Percentiles rank a stretch among this genome's conserved stretches.
Conservation (phyloP, 768 basidiomycete genomes). For the Calocybe cyanea region DNA sequence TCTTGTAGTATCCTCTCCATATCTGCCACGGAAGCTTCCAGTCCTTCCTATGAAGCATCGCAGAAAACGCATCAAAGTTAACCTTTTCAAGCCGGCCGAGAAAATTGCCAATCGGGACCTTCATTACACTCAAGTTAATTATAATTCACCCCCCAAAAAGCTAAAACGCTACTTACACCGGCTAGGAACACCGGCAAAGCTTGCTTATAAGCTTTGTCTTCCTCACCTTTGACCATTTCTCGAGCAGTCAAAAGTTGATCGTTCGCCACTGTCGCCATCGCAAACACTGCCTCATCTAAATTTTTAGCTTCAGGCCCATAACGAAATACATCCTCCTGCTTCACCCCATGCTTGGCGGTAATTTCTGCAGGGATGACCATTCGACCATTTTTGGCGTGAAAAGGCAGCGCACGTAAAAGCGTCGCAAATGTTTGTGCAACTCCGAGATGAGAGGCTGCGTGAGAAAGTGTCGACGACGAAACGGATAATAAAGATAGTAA, state of each 20-base stretch:
- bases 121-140: slow-evolving; percentile 11
- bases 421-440: slow-evolving; percentile 67
- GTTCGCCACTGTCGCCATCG: slow-evolving; percentile 78
- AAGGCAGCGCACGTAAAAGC: slow-evolving; percentile 73
- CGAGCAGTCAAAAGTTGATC: slow-evolving; percentile 77
- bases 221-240: slow-evolving; percentile 56
- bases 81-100: slow-evolving; percentile 62
- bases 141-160: slow-evolving; percentile 20
- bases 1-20: slow-evolving; percentile 39
- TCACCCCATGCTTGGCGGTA: slow-evolving; percentile 72
- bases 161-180: slow-evolving; percentile 49
- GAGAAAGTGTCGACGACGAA: slow-evolving; percentile 53
- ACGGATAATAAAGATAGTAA: slow-evolving; percentile 64
- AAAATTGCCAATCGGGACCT: slow-evolving; percentile 69
- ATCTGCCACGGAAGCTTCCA: slow-evolving; percentile 80
- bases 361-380: slow-evolving; percentile 81
- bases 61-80: slow-evolving; percentile 71
- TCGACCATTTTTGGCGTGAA: slow-evolving; percentile 65
- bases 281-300: slow-evolving; percentile 76
- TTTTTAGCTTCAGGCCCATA: slow-evolving; percentile 51
- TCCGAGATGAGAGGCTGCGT: slow-evolving; percentile 82
- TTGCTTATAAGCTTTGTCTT: slow-evolving; percentile 45
- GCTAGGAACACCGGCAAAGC: slow-evolving; percentile 72
- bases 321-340: slow-evolving; percentile 76
- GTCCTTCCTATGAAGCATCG: slow-evolving; percentile 58